Conservation (phyloP, 2,329 filamentous ascomycete species). For the Elsinoe batatas region DNA sequence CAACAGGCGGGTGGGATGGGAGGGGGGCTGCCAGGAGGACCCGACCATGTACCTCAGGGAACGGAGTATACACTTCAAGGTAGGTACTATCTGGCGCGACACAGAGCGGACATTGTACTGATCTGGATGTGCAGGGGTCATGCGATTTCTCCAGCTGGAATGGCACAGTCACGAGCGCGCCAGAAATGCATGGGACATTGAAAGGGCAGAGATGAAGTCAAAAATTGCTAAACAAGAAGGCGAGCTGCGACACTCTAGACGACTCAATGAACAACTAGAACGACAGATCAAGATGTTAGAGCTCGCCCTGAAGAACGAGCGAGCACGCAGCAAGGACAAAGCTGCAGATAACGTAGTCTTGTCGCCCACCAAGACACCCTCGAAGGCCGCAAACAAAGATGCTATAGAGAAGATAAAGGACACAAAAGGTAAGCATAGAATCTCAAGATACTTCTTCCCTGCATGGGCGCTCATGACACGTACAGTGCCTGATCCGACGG, state of each 20-base stretch:
- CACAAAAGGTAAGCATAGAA: slow-evolving; percentile 33
- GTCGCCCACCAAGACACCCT: not conserved
- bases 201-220: slow-evolving; percentile 97
- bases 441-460: slow-evolving; percentile 24
- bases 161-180: slow-evolving; percentile 98
- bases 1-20: slow-evolving; percentile 57
- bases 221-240: slow-evolving; percentile 92
- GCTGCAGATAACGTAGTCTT: slow-evolving; percentile 3
- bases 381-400: slow-evolving; percentile 20
- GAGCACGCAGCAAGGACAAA: slow-evolving; percentile 47
- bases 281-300: slow-evolving; percentile 88
- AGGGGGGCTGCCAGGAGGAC: slow-evolving; percentile 42
- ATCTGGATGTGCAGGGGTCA: slow-evolving; percentile 57
- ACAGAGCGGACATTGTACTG: slow-evolving; percentile 16
- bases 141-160: slow-evolving; percentile 98
- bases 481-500: not conserved
- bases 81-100: slow-evolving; percentile 28
- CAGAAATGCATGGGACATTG: slow-evolving; percentile 97
- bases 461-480: not conserved
- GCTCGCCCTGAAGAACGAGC: slow-evolving; percentile 74
- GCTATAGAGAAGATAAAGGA: slow-evolving; percentile 16
- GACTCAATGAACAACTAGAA: slow-evolving; percentile 77
- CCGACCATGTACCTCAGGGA: slow-evolving; percentile 44
- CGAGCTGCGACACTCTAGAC: slow-evolving; percentile 74
- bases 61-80: slow-evolving; percentile 66